phyloP scores from a whole-genome alignment of 2,329 filamentous ascomycete genomes.

The Cercospora sojina region DNA sequence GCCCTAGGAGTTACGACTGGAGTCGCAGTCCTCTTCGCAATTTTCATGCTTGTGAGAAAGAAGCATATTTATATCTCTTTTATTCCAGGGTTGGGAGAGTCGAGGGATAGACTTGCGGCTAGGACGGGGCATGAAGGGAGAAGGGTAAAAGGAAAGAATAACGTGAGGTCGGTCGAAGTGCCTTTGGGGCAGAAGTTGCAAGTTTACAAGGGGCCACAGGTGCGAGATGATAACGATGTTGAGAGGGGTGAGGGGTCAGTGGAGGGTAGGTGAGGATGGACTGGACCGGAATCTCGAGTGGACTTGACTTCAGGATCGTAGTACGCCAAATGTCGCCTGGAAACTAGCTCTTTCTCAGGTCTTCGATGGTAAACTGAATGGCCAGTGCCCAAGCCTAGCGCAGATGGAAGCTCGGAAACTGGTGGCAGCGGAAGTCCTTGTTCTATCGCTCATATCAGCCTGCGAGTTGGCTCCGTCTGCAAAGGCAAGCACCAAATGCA shows the following conservation, averaged over 20 bases:
- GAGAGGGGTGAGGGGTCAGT: not conserved
- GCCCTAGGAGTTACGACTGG: not conserved
- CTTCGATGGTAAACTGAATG: not conserved
- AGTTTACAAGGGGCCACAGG: not conserved
- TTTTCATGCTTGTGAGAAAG: not conserved
- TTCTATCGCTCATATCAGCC: not conserved
- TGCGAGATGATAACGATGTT: not conserved
- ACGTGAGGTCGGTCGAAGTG: not conserved
- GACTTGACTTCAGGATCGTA: not conserved
- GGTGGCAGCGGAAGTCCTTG: not conserved
- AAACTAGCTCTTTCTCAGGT: not conserved
- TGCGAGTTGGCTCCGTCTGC: not conserved
- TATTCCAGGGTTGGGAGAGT: not conserved
- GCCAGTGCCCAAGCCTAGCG: not conserved
- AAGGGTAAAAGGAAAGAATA: not conserved
- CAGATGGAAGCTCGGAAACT: not conserved
- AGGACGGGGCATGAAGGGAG: not conserved
- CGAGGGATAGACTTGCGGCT: not conserved
- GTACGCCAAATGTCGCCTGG: not conserved
- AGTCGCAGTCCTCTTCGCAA: not conserved
- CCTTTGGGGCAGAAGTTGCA: not conserved
- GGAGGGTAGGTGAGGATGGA: not conserved
- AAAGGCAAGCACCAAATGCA: not conserved
- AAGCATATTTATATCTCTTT: constrained; percentile 1
- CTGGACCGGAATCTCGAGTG: not conserved